Base-by-base conservation (phyloP, 805 yeast genomes). In the Cyberlindnera nakhonratchasimensis region DNA sequence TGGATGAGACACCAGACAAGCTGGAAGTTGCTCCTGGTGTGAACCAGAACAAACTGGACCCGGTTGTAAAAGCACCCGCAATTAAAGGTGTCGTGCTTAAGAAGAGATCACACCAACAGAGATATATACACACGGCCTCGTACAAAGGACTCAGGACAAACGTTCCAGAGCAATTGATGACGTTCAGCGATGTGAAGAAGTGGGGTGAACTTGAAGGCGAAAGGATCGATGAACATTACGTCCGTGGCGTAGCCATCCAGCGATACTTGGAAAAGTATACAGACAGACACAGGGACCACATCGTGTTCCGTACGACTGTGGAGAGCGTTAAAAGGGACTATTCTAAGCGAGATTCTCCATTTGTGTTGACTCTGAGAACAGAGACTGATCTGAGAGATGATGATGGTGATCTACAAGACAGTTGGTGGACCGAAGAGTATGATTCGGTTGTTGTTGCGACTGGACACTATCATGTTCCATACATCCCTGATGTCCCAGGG, bases 381-480 rank as follows among this genome's bases (percentile, higher is more conserved):
- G 61, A 57, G 45, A 52, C 51, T 14, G 54, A 46, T 34, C 48
- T 34, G 31, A 38, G 11, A 3, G 51, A 48, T 25, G 37, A 24
- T 6, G 42, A 43, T 6, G 59, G 58, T 19, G 55, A 54, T 11
- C 48, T 48, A 2, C 12, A 54, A 3, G 74, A 69, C 43, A 20
- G 48, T 10, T 71, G 75, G 75, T 61, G 50, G 46, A 65, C 59
- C 37, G 58, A 63, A 32, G 54, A 46, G 11, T 68, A 55, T 40
- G 73, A 69, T 55, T 39, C 59, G 11, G 71, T 80, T 6, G 67
- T 76, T 4, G 59, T 79, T 6, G 78, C 82, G 2, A 62, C 72
- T 6, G 87, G 87, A 6, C 78, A 76, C 53, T 78, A 70, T 54
- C 69, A 77, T 30, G 64, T 72, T 8, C 86, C 87, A 5, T 65